Base-by-base conservation (phyloP, 768 basidiomycete genomes). In the Termitomyces sp. region DNA sequence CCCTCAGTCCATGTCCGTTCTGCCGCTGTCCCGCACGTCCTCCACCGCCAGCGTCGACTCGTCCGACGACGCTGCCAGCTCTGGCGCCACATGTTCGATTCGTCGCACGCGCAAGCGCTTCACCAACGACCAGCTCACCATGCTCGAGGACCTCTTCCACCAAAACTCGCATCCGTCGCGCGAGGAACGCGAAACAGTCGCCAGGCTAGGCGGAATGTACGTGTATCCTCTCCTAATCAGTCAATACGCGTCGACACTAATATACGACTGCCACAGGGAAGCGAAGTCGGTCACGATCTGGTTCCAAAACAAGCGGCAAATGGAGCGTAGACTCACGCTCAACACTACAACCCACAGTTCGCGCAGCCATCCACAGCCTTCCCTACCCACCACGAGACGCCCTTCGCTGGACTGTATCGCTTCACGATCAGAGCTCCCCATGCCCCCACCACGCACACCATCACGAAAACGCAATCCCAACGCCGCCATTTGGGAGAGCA, bases 251-350 rank as follows among this genome's bases (percentile, higher is more conserved):
- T 59, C 63, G 18, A 36, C 62, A 58, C 65, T 66, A 51, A 58
- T 32, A 39, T 45, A 22, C 33, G 22, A 59, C 22, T 40, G 33
- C 48, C 39, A 18, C 62, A 88, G 86, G 86, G 86, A 87, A 69
- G 77, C 81, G 33, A 87, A 85, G 66, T 86, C 86, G 1, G 85
- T 88, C 57, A 88, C 88, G n/a, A 87, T 91, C 44, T 92, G 90
- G 90, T 91, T 91, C 71, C 90, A 92, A 74, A 92, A 92, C 71
- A 90, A 86, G 73, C 86, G 90, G 16, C 88, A 91, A 67, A 86
- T 84, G 44, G 85, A 86, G 65, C 83, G 85, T 67, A 83, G 83
- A 67, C 77, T 79, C 32, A 81, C 83, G 28, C 73, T 82, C 51
- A 74, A 76, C 63, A 79, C 75, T 57, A 73, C 69, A 3, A 59